Conservation (phyloP, 176 grass and related monocot genomes). For the Rhipidocladum racemiflorum region DNA sequence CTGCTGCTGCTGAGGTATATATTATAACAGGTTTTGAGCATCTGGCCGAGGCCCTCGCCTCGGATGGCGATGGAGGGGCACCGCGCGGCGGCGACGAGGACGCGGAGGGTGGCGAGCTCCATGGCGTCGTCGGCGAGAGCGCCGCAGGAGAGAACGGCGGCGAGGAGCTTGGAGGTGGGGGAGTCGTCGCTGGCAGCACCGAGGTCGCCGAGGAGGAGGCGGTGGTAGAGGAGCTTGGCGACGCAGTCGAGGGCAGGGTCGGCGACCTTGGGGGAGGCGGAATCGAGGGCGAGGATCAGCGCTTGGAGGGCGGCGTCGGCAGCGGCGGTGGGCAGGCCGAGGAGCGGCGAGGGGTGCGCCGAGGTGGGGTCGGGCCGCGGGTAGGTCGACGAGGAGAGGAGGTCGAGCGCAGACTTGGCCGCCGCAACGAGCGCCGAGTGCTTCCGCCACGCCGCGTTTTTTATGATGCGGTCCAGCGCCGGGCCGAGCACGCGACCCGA, state of each 20-base stretch:
- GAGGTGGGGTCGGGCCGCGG: constrained; percentile 35
- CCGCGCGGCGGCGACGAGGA: constrained; percentile 64
- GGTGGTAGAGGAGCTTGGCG: constrained; percentile 76
- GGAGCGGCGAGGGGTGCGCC: constrained; percentile 43
- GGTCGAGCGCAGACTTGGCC: constrained; percentile 76
- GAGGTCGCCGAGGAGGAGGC: constrained; percentile 67
- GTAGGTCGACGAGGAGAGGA: constrained; percentile 48
- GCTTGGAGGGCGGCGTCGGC: constrained; percentile 36
- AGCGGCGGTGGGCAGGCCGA: constrained; percentile 42
- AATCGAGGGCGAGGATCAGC: constrained; percentile 63
- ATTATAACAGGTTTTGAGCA: constrained; percentile 87
- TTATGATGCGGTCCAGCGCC: constrained; percentile 92
- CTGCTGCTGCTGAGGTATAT: constrained; percentile 87
- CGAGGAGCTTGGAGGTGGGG: constrained; percentile 52
- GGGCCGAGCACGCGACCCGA: constrained; percentile 74
- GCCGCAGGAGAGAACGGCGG: constrained; percentile 47
- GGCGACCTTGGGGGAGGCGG: constrained; percentile 63
- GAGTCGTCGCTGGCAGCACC: constrained; percentile 31
- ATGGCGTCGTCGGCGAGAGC: constrained; percentile 55
- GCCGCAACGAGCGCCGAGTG: constrained; percentile 72
- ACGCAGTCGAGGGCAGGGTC: constrained; percentile 76
- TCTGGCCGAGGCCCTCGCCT: constrained; percentile 69
- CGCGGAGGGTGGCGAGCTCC: constrained; percentile 70
- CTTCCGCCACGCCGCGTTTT: constrained; percentile 86
- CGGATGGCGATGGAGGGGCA: constrained; percentile 61